These are phyloP conservation scores for Oryza nivara DNA, from an alignment of 176 grass and related monocot genomes.

Conservation along the genomic window DNA sequence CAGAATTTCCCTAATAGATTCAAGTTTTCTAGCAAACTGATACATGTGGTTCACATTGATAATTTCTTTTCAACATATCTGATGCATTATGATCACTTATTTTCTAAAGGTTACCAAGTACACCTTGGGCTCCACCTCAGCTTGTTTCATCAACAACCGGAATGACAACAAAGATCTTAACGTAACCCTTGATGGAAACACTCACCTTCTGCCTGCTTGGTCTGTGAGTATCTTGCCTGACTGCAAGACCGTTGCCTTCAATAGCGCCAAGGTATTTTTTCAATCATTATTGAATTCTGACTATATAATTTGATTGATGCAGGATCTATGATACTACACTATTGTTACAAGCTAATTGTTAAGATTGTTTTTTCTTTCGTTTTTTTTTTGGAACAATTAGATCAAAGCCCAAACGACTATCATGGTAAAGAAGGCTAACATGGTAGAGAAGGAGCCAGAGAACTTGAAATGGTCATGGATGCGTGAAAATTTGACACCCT, in stretches of 20 bases:
- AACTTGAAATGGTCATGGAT: conserved; percentile 46
- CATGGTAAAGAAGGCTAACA: conserved; percentile 54
- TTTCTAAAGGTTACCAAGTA: conserved; percentile 68
- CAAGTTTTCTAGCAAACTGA: no score
- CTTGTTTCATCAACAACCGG: conserved; percentile 72
- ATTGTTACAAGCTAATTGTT: no score
- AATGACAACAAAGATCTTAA: conserved; percentile 47
- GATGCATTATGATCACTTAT: neutral
- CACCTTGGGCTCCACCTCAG: conserved; percentile 32
- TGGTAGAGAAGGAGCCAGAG: neutral
- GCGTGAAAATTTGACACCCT: conserved; percentile 48
- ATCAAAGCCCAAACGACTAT: conserved; percentile 60
- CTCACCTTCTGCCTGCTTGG: conserved; percentile 69
- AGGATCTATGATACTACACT: no score
- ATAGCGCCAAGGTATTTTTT: conserved; percentile 70
- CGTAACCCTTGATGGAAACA: conserved; percentile 46
- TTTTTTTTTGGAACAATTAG: neutral
- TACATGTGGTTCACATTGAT: no score
- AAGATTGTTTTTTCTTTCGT: no score
- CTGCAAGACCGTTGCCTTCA: conserved; percentile 65
- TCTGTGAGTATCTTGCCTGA: conserved; percentile 81
- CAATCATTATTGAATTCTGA: neutral
- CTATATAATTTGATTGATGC: no score
- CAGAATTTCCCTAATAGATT: no score
- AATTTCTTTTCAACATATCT: no score